Percentiles rank a stretch among this genome's conserved stretches.
Conservation (phyloP, 306 rosid species). For the Dryas alaskensis region DNA sequence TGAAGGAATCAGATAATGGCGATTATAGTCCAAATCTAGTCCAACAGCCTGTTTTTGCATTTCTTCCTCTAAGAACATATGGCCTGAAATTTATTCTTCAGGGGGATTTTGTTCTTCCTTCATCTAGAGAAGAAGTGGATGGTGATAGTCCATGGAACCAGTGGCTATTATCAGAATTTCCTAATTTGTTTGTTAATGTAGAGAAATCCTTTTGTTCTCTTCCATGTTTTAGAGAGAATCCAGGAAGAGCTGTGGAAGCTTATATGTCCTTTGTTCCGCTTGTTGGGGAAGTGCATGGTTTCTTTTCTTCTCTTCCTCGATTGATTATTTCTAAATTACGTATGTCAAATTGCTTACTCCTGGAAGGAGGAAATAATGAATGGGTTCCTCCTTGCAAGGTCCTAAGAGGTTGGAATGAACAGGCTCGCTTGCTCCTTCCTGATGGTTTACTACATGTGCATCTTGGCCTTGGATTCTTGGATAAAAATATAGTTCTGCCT, state of each 20-base stretch:
- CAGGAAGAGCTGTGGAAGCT: slow-evolving; percentile 84
- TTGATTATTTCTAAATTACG: slow-evolving; percentile 70
- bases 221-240: slow-evolving; percentile 66
- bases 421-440: slow-evolving; percentile 63
- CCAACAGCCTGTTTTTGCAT: slow-evolving; percentile 91
- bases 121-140: slow-evolving; percentile 98
- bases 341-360: slow-evolving; percentile 69
- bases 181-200: slow-evolving; percentile 76
- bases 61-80: slow-evolving; percentile 86
- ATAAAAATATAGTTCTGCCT: slow-evolving; percentile 54
- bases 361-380: slow-evolving; percentile 57
- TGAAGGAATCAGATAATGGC: slow-evolving; percentile 56
- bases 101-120: slow-evolving; percentile 97
- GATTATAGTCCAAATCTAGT: slow-evolving; percentile 55
- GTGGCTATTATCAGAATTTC: slow-evolving; percentile 88
- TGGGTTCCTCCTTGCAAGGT: slow-evolving; percentile 92
- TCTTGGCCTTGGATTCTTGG: slow-evolving; percentile 83
- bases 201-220: slow-evolving; percentile 69
- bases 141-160: slow-evolving; percentile 97
- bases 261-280: slow-evolving; percentile 91
- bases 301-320: slow-evolving; percentile 85
- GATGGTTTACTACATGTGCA: slow-evolving; percentile 56
- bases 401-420: slow-evolving; percentile 86
- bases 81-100: slow-evolving; percentile 91
- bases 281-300: slow-evolving; percentile 92